Evolutionary conservation across 805 yeast genomes (phyloP).

Genomic region (Zygosaccharomyces kombuchaensis): DNA sequence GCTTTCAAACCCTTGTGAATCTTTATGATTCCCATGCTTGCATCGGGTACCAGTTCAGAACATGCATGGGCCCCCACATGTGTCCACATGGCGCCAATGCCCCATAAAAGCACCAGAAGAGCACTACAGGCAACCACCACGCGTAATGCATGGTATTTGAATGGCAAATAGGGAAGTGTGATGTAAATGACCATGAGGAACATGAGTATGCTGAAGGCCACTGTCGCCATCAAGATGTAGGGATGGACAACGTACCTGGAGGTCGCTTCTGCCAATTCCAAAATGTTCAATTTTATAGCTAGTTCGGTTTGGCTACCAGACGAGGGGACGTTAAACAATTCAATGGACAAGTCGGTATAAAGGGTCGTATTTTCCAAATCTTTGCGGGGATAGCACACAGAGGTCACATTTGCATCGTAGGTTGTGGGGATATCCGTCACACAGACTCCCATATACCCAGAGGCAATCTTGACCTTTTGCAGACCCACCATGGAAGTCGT

Average conservation of each 20-base stretch:
- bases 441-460: slow-evolving; percentile 59
- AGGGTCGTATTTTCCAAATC: slow-evolving; percentile 20
- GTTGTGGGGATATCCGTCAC: slow-evolving; percentile 35
- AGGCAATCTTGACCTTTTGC: slow-evolving; percentile 41
- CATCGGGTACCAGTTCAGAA: slow-evolving; percentile 40
- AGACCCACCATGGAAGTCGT: slow-evolving; percentile 30
- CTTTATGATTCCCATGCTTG: slow-evolving; percentile 47
- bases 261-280: slow-evolving; percentile 45
- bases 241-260: slow-evolving; percentile 49
- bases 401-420: slow-evolving; percentile 10
- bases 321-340: slow-evolving; percentile 21
- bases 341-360: slow-evolving; percentile 27
- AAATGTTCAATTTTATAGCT: slow-evolving; percentile 38
- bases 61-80: slow-evolving; percentile 52
- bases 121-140: slow-evolving; percentile 35
- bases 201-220: slow-evolving; percentile 42
- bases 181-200: slow-evolving; percentile 42
- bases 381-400: slow-evolving; percentile 30
- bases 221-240: slow-evolving; percentile 45
- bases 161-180: slow-evolving; percentile 49
- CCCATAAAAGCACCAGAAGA: slow-evolving; percentile 48
- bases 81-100: slow-evolving; percentile 60
- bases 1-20: slow-evolving; percentile 49
- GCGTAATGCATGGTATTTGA: slow-evolving; percentile 26
- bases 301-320: slow-evolving; percentile 16